Evolutionary conservation across 2,329 filamentous ascomycete genomes (phyloP).

Genomic region (Neobulgaria alba): DNA sequence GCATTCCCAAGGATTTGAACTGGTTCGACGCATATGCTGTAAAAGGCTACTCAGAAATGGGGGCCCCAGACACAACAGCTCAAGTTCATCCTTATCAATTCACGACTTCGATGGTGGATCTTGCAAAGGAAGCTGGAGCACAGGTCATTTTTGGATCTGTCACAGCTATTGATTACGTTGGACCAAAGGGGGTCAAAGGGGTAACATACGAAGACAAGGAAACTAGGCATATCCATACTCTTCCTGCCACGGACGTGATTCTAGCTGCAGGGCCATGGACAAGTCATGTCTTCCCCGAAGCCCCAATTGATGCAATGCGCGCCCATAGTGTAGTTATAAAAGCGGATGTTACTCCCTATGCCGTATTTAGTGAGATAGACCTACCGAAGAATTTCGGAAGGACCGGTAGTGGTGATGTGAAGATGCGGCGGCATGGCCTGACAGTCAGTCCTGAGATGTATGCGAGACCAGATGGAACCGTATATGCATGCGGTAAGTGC

Average conservation of each 20-base stretch:
- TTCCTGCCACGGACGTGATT: constrained; percentile 41
- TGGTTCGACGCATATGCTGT: constrained; percentile 69
- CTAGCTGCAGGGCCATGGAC: constrained; percentile 52
- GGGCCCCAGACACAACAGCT: constrained; percentile 68
- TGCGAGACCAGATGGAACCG: constrained; percentile 75
- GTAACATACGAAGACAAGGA: constrained; percentile 54
- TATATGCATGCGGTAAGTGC: constrained; percentile 78
- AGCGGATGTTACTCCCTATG: constrained; percentile 60
- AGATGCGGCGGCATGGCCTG: constrained; percentile 47
- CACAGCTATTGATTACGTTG: constrained; percentile 52
- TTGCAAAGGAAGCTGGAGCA: constrained; percentile 63
- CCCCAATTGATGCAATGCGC: constrained; percentile 49
- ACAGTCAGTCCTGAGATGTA: constrained; percentile 88
- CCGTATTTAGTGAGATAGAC: constrained; percentile 78
- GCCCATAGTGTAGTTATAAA: constrained; percentile 60
- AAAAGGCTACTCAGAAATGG: constrained; percentile 73
- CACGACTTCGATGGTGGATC: constrained; percentile 70
- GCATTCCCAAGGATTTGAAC: constrained; percentile 69
- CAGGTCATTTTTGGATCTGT: constrained; percentile 62
- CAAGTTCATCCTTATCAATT: constrained; percentile 93
- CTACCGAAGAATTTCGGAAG: constrained; percentile 58
- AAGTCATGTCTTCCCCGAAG: constrained; percentile 45
- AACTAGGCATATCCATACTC: constrained; percentile 36
- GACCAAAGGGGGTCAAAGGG: constrained; percentile 56
- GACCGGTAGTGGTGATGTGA: constrained; percentile 37